Conservation (phyloP, 305 asterid species). For the Coffea humblotiana region DNA sequence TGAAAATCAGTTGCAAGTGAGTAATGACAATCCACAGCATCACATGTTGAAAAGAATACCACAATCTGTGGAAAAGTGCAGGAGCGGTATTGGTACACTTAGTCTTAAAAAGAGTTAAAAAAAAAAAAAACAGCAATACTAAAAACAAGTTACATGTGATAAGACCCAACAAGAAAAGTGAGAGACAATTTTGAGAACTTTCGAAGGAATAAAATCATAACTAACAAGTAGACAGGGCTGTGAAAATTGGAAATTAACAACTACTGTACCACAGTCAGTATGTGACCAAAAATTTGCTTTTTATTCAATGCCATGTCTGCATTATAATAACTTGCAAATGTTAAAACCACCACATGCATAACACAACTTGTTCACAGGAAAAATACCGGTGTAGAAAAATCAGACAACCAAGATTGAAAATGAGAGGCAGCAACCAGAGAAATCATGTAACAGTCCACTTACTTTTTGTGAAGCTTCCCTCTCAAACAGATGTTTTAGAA, state of each 20-base stretch:
- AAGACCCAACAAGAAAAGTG: neutral
- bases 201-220: neutral
- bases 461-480: constrained; percentile 89
- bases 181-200: neutral
- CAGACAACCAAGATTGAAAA: constrained; percentile 1
- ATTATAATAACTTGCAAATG: neutral
- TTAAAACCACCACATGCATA: neutral
- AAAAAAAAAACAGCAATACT: neutral
- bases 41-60: constrained; percentile 94
- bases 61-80: constrained; percentile 52
- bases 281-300: neutral
- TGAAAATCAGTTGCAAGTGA: constrained; percentile 63
- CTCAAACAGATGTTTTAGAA: constrained; percentile 80
- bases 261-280: neutral
- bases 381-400: neutral
- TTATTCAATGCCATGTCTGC: neutral
- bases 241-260: neutral
- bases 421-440: neutral
- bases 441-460: constrained; percentile 12
- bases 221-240: neutral
- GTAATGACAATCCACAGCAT: constrained; percentile 91
- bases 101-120: neutral
- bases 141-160: neutral
- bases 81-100: neutral
- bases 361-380: neutral